A percentile compares a stretch with the other conserved stretches of the same genome.
Evolutionary conservation across 1,139 yeast species (phyloP).

Genomic region (Waltiozyma sp.): DNA sequence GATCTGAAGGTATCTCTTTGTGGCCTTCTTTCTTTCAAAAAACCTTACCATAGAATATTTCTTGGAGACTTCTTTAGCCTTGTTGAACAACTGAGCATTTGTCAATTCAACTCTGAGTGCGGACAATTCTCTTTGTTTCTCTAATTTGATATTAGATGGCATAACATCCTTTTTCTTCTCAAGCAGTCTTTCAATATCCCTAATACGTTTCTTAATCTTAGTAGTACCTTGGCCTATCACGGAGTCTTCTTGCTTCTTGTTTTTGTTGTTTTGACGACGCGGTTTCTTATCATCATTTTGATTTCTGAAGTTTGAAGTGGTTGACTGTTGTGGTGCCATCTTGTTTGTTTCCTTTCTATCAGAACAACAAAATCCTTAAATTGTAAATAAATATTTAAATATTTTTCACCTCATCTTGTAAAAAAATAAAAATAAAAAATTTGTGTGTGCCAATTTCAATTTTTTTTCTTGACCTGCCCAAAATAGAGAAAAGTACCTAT

Average conservation of each 20-base stretch:
- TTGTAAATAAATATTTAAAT: too few relatives aligned
- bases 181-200: constrained; percentile 72
- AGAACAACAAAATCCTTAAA: too few relatives aligned
- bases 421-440: too few relatives aligned
- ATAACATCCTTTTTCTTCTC: constrained; percentile 39
- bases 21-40: constrained; percentile 83
- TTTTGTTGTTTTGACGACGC: constrained; percentile 6
- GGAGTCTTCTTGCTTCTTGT: constrained; percentile 22
- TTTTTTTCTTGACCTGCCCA: too few relatives aligned
- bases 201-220: constrained; percentile 70
- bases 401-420: too few relatives aligned
- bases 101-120: constrained; percentile 61
- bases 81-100: constrained; percentile 37
- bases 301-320: neutral
- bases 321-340: neutral
- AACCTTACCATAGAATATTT: constrained; percentile 92
- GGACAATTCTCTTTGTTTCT: constrained; percentile 77
- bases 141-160: constrained; percentile 67
- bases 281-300: neutral
- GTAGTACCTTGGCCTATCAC: constrained; percentile 26
- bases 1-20: constrained; percentile 59
- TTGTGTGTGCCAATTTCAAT: too few relatives aligned
- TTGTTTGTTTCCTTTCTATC: neutral
- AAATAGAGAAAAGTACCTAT: too few relatives aligned
- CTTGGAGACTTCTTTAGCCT: constrained; percentile 50